Evolutionary conservation across 805 yeast genomes (phyloP), one percentile per base, ranked within the genome.

Genomic region (Kazachstania taianensis): DNA sequence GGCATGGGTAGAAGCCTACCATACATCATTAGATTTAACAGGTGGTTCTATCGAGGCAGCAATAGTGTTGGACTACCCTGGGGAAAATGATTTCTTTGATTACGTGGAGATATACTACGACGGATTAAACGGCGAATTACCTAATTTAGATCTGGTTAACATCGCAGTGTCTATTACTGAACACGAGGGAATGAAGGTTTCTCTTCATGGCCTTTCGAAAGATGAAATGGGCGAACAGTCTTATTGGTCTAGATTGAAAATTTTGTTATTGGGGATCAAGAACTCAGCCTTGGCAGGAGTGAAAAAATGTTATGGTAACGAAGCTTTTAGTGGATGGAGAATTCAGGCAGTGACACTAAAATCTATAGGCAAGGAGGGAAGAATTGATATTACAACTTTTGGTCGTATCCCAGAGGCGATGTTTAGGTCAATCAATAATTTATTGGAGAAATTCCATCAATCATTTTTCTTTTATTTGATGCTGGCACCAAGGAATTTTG

Each of bases 41-140:
- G 96, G 94, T 24, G 99, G 99, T 0, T 74, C 92, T 1, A 81
- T 92, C 28, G 96, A 92, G 49, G 82, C 92, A 24, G 97, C 96
- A 0, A 53, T 92, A 3, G 78, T 86, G 15, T 49, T 92, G 41
- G 97, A 92, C 55, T 85, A 72, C 52, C 76, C 92, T 3, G 70
- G 74, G 6, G 57, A 59, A 1, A 52, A 55, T 24, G 97, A 87
- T 55, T 68, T 73, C 45, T 73, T 86, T 53, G 83, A 81, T 38
- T 74, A 71, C 49, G 59, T 82, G 22, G 95, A 87, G 54, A 56
- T 92, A 30, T 66, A 63, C 32, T 89, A 84, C 54, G 85, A 81
- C 41, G 98, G 98, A 0, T 66, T 87, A 40, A 92, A 92, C 52
- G 99, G 99, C 15, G 96, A 86, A 59, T 67, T 87, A 44, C 99